phyloP scores from a whole-genome alignment of 108 stramenopile species.

The Cyclotella kingstonii region DNA sequence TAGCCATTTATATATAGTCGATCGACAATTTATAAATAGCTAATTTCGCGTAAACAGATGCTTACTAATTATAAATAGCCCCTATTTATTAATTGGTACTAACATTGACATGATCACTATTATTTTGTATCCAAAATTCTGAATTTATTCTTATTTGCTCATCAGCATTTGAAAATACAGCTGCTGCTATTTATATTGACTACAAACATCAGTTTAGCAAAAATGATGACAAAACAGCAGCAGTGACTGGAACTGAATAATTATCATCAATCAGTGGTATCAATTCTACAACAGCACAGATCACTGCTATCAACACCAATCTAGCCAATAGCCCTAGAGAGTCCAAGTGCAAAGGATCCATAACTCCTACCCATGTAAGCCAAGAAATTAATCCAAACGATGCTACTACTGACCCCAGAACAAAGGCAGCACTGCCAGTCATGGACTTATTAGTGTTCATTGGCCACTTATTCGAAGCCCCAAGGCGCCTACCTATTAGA shows the following conservation, averaged over 20 bases:
- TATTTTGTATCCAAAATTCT: no score
- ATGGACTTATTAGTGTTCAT: slow-evolving; percentile 62
- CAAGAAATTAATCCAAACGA: slow-evolving; percentile 52
- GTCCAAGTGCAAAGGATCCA: slow-evolving; percentile 34
- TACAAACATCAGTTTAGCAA: slow-evolving; percentile 27
- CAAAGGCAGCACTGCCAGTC: slow-evolving; percentile 73
- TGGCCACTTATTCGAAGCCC: slow-evolving; percentile 62
- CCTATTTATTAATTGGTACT: no score
- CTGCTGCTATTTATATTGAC: background rate
- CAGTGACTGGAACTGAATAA: slow-evolving; percentile 70
- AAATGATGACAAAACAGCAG: slow-evolving; percentile 49
- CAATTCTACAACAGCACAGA: slow-evolving; percentile 64
- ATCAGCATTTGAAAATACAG: background rate
- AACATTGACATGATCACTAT: no score
- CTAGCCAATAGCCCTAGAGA: slow-evolving; percentile 32
- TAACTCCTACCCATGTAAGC: slow-evolving; percentile 45
- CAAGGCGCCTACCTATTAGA: slow-evolving; percentile 68
- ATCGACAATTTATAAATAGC: no score
- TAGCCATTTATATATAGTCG: no score
- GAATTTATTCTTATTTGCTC: no score
- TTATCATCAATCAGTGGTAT: slow-evolving; percentile 79
- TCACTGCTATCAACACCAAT: slow-evolving; percentile 42
- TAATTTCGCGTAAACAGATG: no score
- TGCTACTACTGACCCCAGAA: slow-evolving; percentile 33
- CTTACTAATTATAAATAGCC: no score